These are phyloP conservation scores for Neopestalotiopsis rosae DNA, from an alignment of 2,329 filamentous ascomycete genomes.

Conservation along the genomic window DNA sequence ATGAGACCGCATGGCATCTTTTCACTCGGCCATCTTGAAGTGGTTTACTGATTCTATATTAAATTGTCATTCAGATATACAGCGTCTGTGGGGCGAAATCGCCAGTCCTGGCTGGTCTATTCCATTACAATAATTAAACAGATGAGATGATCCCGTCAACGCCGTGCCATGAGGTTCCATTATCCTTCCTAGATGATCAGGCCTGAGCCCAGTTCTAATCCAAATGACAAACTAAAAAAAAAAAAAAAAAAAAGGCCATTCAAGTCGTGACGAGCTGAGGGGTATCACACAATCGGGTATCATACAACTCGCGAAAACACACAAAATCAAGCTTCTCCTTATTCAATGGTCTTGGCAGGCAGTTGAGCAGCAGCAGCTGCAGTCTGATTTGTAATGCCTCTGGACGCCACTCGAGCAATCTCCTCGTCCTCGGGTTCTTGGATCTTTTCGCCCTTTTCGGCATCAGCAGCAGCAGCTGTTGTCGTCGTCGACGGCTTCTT, in stretches of 20 bases:
- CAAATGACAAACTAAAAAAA: too few relatives aligned
- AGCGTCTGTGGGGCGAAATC: too few relatives aligned
- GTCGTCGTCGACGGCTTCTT: conserved; percentile 24
- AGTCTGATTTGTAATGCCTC: conserved; percentile 1
- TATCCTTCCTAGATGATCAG: too few relatives aligned
- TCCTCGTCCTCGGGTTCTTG: conserved; percentile 9
- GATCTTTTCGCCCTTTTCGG: conserved; percentile 23
- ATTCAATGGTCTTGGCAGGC: background rate
- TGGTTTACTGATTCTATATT: too few relatives aligned
- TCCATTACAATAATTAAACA: too few relatives aligned
- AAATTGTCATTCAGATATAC: too few relatives aligned
- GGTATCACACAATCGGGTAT: background rate
- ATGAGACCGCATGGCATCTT: too few relatives aligned
- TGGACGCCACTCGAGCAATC: background rate
- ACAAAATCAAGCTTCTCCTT: conserved; percentile 9
- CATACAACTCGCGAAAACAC: background rate
- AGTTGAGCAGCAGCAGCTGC: conserved; percentile 11
- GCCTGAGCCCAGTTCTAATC: too few relatives aligned
- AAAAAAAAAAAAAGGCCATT: background rate
- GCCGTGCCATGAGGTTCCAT: too few relatives aligned
- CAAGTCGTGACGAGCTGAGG: background rate
- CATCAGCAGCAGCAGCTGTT: conserved; percentile 14
- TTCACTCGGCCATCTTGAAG: too few relatives aligned
- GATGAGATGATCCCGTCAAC: too few relatives aligned
- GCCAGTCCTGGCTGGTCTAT: too few relatives aligned